Base-by-base conservation (phyloP, 2,329 filamentous ascomycete species). In the Magnaporthiopsis incrustans region DNA sequence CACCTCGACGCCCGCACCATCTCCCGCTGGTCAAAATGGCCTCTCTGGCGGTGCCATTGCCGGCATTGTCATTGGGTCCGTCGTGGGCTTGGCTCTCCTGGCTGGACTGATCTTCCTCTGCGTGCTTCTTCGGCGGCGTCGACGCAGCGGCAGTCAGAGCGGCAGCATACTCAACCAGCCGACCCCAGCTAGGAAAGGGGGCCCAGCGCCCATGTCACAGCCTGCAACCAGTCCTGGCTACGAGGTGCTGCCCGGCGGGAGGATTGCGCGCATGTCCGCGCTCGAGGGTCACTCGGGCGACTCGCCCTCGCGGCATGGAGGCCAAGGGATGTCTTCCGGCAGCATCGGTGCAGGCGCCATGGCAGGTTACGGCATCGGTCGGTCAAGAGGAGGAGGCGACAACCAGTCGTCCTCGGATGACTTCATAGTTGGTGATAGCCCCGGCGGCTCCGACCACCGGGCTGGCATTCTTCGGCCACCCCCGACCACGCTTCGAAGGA, bases 211-310 rank as follows among this genome's bases (percentile, higher is more conserved):
- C 67, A 69, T 71, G 62, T 71, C 76, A 2, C 77, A 80, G 3
- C 77, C 80, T 68, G 88, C 85, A 57, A 15, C 27, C 15, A 32
- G 27, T 5, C 30, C 30, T 7, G 63, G 61, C 1, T 90, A 91
- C 68, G 89, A 92, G 69, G 84, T 92, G 22, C 82, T 96, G 14
- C 91, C 92, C 7, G 93, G 92, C 58, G 92, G 92, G 35, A 89
- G 95, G 67, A 95, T 99, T 65, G 91, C 95, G 56, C 88, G 95
- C 64, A 98, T 99, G 95, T 93, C 94, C 56, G 95, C 95, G 44
- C 77, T 99, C 63, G 94, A 97, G 77, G 89, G 87, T 6, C 85
- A 89, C 64, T 85, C 86, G 0, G 85, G 82, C 65, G 83, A 86
- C 27, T 85, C 86, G 3, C 82, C 86, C 1, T 81, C 81, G 2